Evolutionary conservation across 202 grass and related monocot species (phyloP).

Genomic region (Schoenoplectus triqueter): DNA sequence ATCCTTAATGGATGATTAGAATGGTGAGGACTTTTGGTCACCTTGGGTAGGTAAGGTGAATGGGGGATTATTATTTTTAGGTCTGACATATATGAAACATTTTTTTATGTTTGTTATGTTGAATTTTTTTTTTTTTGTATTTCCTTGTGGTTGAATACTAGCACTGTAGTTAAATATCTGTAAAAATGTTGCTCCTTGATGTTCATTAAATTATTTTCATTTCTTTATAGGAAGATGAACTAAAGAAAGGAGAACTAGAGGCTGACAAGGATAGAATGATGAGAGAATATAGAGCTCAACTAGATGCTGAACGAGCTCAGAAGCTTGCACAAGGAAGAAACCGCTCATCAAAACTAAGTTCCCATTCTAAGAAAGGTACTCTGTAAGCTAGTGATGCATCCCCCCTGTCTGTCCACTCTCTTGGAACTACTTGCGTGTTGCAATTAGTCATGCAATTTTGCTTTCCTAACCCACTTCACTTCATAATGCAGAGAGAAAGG

Average conservation of each 20-base stretch:
- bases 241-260: conserved; percentile 90
- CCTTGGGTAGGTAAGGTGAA: background rate
- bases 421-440: background rate
- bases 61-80: background rate
- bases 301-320: conserved; percentile 92
- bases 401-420: conserved; percentile 20
- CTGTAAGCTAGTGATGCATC: conserved; percentile 11
- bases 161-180: background rate
- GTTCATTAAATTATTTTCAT: background rate
- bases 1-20: background rate
- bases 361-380: conserved; percentile 76
- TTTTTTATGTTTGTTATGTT: background rate
- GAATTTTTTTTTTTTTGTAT: background rate
- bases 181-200: background rate
- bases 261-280: conserved; percentile 99
- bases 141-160: background rate
- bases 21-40: background rate
- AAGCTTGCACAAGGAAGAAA: conserved; percentile 79
- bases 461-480: conserved; percentile 42
- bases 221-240: conserved; percentile 80
- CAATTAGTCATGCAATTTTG: conserved; percentile 32
- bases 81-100: background rate
- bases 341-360: conserved; percentile 48
- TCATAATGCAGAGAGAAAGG: conserved; percentile 74
- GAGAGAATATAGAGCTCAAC: conserved; percentile 98